phyloP scores from a whole-genome alignment of 129 eudicot species.

The Artemisia annua region DNA sequence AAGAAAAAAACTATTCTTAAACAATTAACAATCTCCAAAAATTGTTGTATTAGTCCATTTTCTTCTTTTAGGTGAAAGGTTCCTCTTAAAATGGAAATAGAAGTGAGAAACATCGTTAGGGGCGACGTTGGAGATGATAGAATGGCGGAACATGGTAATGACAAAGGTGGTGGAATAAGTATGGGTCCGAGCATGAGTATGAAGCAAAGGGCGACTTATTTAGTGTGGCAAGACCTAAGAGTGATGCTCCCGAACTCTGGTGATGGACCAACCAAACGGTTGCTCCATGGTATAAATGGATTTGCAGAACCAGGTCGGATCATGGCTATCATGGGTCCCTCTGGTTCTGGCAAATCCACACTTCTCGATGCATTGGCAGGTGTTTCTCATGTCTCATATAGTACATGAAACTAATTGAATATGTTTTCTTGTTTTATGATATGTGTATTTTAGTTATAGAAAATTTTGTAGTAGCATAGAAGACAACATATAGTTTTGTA shows the following conservation, averaged over 20 bases:
- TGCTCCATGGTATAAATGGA: constrained; percentile 63
- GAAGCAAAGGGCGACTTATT: constrained; percentile 32
- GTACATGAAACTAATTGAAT: not conserved
- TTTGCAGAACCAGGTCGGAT: constrained; percentile 83
- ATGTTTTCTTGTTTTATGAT: not conserved
- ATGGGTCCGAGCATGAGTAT: constrained; percentile 18
- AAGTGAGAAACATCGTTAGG: constrained; percentile 27
- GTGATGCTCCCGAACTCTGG: constrained; percentile 64
- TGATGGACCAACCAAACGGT: constrained; percentile 59
- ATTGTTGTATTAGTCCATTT: not conserved
- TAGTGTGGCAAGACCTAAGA: constrained; percentile 82
- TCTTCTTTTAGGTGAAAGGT: not conserved
- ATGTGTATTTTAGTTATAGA: not conserved
- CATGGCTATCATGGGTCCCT: constrained; percentile 98
- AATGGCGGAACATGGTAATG: constrained; percentile 26
- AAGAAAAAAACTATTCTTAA: not conserved
- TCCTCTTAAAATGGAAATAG: constrained; percentile 47
- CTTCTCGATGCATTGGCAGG: constrained; percentile 95
- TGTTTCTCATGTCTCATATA: constrained; percentile 16
- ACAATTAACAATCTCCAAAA: not conserved
- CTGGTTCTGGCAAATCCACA: constrained; percentile 91
- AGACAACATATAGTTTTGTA: not conserved
- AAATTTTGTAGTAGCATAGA: not conserved
- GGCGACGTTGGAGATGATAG: not conserved
- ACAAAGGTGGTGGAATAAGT: constrained; percentile 23